Conservation (phyloP, 2,329 filamentous ascomycete genomes). For the Hypomyces rosellus region DNA sequence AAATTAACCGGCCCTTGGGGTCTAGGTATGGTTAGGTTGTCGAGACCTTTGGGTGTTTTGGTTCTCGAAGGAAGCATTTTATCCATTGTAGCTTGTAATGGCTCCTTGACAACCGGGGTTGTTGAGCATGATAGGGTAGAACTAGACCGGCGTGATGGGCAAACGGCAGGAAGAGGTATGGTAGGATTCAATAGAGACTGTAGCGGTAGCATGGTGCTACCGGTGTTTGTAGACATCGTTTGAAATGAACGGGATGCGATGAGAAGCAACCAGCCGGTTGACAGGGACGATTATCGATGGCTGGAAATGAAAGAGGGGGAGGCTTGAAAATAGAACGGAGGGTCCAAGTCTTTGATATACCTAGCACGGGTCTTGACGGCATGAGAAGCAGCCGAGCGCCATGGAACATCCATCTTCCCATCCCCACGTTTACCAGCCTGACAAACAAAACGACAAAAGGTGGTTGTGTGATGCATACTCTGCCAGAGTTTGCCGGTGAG, state of each 20-base stretch:
- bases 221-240: constrained; percentile 15
- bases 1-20: constrained; percentile 66
- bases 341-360: constrained; percentile 20
- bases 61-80: background rate
- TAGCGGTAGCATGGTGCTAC: constrained; percentile 54
- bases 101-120: constrained; percentile 19
- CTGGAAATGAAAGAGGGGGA: background rate
- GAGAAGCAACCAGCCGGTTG: constrained; percentile 2
- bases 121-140: constrained; percentile 15
- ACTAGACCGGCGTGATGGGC: constrained; percentile 32
- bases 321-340: background rate
- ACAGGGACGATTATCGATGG: background rate
- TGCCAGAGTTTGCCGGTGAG: background rate
- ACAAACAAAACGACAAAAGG: constrained; percentile 19
- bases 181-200: constrained; percentile 61
- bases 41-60: constrained; percentile 39
- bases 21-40: constrained; percentile 44
- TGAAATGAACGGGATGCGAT: background rate
- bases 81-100: constrained; percentile 1
- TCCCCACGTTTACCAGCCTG: constrained; percentile 20
- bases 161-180: constrained; percentile 35
- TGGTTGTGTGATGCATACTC: background rate
- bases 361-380: constrained; percentile 18
- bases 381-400: constrained; percentile 18
- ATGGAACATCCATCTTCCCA: constrained; percentile 17